Percentiles rank a stretch among this genome's conserved stretches.
Conservation (phyloP, 257 asterid genomes). For the Solanum pimpinellifolium region DNA sequence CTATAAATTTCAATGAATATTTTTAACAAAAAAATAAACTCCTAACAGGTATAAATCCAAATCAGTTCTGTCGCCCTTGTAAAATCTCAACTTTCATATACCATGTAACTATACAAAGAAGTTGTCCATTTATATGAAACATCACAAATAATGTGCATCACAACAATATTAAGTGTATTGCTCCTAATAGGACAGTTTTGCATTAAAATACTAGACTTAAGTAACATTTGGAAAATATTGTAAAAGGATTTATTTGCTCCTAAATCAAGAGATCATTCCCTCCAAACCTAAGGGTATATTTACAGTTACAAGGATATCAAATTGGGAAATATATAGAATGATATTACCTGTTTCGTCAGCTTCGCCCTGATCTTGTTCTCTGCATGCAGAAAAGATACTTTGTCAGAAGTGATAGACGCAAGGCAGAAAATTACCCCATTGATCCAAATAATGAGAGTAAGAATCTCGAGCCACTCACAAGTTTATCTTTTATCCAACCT, state of each 20-base stretch:
- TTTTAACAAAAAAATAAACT: neutral
- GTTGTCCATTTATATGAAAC: neutral
- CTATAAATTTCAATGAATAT: neutral
- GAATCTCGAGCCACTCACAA: too few species aligned
- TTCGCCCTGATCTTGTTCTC: neutral
- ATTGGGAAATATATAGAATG: neutral
- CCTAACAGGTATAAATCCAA: neutral
- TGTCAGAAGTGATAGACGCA: too few species aligned
- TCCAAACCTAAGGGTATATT: neutral
- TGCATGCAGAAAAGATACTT: too few species aligned
- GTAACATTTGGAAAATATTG: neutral
- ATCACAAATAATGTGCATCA: neutral
- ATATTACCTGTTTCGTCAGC: conserved; percentile 2
- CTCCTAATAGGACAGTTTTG: neutral
- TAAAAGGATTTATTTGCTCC: neutral
- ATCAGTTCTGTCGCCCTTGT: neutral
- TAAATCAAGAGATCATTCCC: neutral
- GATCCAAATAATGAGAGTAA: too few species aligned
- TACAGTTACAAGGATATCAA: neutral
- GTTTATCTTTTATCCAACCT: too few species aligned
- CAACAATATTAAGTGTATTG: neutral
- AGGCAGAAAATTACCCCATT: too few species aligned
- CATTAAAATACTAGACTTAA: neutral
- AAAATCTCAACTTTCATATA: neutral
- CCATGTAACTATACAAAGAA: neutral